Evolutionary conservation across 805 yeast genomes (phyloP).

Genomic region (Lachancea cidri): DNA sequence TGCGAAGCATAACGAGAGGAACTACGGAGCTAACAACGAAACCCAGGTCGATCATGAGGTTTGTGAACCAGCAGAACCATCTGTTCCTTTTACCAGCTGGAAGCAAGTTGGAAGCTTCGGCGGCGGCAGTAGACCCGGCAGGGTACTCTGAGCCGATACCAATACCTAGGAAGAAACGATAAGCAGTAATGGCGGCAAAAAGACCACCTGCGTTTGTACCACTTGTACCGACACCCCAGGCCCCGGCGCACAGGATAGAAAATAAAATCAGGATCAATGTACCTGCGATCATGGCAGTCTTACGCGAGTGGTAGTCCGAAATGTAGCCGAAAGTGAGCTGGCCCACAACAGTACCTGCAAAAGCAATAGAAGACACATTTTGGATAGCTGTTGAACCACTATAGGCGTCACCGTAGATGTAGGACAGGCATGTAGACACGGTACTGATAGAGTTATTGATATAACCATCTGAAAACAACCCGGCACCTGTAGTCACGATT

Average conservation of each 20-base stretch:
- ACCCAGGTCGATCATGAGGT: slow-evolving; percentile 81
- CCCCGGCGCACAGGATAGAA: slow-evolving; percentile 73
- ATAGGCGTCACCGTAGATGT: slow-evolving; percentile 61
- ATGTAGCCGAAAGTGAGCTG: slow-evolving; percentile 75
- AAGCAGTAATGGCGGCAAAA: slow-evolving; percentile 76
- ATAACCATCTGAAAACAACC: slow-evolving; percentile 90
- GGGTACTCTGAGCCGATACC: slow-evolving; percentile 96
- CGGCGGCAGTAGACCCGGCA: slow-evolving; percentile 87
- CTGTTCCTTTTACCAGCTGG: slow-evolving; percentile 84
- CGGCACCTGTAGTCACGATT: slow-evolving; percentile 82
- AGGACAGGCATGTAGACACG: slow-evolving; percentile 63
- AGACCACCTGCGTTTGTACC: slow-evolving; percentile 63
- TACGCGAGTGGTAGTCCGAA: slow-evolving; percentile 77
- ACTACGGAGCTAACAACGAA: slow-evolving; percentile 81
- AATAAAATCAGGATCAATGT: slow-evolving; percentile 70
- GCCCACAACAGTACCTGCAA: slow-evolving; percentile 89
- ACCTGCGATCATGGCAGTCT: slow-evolving; percentile 75
- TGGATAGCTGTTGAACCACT: slow-evolving; percentile 62
- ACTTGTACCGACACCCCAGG: slow-evolving; percentile 67
- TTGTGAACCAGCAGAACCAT: slow-evolving; percentile 85
- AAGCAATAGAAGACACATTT: slow-evolving; percentile 82
- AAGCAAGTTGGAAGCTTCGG: slow-evolving; percentile 78
- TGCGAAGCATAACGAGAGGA: slow-evolving; percentile 82
- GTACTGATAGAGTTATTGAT: slow-evolving; percentile 80
- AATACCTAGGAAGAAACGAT: slow-evolving; percentile 82